Evolutionary conservation across 306 rosid species (phyloP), one percentile per base, ranked within the genome.

Genomic region (Trifolium fragiferum): DNA sequence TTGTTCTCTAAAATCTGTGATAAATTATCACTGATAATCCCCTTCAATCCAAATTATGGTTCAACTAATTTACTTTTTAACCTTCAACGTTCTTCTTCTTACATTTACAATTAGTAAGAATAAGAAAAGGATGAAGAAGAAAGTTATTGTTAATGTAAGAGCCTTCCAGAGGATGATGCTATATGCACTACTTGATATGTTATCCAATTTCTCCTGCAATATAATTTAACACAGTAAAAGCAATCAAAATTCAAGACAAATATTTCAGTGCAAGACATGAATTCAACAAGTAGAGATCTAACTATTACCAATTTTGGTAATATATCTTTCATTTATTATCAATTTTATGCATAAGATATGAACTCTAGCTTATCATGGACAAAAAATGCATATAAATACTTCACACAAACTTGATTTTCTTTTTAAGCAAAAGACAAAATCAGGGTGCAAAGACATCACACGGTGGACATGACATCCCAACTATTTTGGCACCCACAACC

Each of bases 11-110:
- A 40, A 69, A 25, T 35, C 8, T 53, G 62, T 53, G 73, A n/a
- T n/a, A n/a, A n/a, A n/a, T n/a, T n/a, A n/a, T n/a, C n/a, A n/a
- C n/a, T n/a, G n/a, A n/a, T 32, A 66, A 30, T 68, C 60, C 64
- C 76, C 66, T n/a, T n/a, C n/a, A n/a, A n/a, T n/a, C 38, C 70
- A 70, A 40, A 12, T 46, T 14, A 43, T 35, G 46, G 68, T 54
- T 72, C 57, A 46, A 74, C 53, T 27, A 57, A 58, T 59, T 70
- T 85, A 91, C 68, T 85, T 72, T 80, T 93, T 93, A 81, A 88
- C 74, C 84, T 93, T 93, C 15, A 23, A 87, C 63, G 82, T 82
- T 88, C 91, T 90, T 86, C 95, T 87, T 79, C 88, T 89, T 23
- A 81, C 83, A 82, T 87, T 86, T 65, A 84, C 90, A 88, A 84